phyloP scores from a whole-genome alignment of 805 yeast genomes.

The Tetrapisispora namnaoensis region DNA sequence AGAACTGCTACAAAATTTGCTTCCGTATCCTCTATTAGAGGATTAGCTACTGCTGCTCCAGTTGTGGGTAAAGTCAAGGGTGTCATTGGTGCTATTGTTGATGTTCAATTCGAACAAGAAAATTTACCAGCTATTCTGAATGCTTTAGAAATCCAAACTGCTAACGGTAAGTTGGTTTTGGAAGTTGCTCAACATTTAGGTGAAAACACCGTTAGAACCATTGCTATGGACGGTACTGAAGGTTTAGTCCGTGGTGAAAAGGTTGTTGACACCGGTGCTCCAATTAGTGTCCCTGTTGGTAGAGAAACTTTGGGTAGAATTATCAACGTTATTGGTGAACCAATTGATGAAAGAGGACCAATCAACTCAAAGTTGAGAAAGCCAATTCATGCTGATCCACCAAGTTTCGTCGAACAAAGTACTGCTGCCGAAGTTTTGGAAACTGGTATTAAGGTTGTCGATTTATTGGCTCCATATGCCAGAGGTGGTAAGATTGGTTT shows the following conservation, averaged over 20 bases:
- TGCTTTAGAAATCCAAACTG: constrained; percentile 83
- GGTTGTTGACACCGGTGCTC: constrained; percentile 93
- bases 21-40: constrained; percentile 50
- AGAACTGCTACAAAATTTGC: constrained; percentile 82
- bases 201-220: constrained; percentile 99
- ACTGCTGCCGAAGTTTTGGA: constrained; percentile 96
- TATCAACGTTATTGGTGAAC: constrained; percentile 97
- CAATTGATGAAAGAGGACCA: constrained; percentile 99
- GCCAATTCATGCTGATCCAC: constrained; percentile 99
- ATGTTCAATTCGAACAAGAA: constrained; percentile 97
- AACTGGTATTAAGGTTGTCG: constrained; percentile 99
- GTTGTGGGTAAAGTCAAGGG: constrained; percentile 85
- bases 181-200: constrained; percentile 99
- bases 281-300: constrained; percentile 98
- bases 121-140: constrained; percentile 94
- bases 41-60: constrained; percentile 35
- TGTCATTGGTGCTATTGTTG: constrained; percentile 98
- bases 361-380: constrained; percentile 83
- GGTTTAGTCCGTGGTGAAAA: constrained; percentile 97
- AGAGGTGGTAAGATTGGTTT: constrained; percentile 99
- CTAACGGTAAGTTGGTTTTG: constrained; percentile 73
- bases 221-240: constrained; percentile 99
- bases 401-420: constrained; percentile 91
- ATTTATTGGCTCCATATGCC: constrained; percentile 97
- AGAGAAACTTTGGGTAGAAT: constrained; percentile 98